These are phyloP conservation scores for Magnaporthiopsis incrustans DNA, from an alignment of 2,329 filamentous ascomycete genomes.

Conservation along the genomic window DNA sequence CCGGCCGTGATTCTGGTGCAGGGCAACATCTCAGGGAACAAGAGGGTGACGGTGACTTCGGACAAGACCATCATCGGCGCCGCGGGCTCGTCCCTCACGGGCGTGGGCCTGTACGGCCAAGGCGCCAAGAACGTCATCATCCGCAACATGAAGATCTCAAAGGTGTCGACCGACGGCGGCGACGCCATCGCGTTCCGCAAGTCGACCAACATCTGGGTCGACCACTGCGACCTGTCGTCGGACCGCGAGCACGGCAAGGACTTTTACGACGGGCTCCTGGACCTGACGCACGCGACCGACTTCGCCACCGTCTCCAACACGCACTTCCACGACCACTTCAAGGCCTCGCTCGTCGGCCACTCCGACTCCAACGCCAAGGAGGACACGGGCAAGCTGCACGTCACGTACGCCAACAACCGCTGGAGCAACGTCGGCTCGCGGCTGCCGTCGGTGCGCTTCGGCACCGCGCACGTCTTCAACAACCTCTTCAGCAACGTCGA, in stretches of 20 bases:
- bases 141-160: slow-evolving; percentile 51
- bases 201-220: slow-evolving; percentile 55
- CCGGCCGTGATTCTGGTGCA: slow-evolving; percentile 36
- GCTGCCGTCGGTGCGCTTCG: slow-evolving; percentile 55
- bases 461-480: slow-evolving; percentile 49
- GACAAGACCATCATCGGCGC: slow-evolving; percentile 44
- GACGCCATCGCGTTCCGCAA: slow-evolving; percentile 52
- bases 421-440: slow-evolving; percentile 58
- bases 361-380: slow-evolving; percentile 48
- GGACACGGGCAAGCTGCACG: slow-evolving; percentile 52
- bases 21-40: slow-evolving; percentile 33
- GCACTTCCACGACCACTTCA: slow-evolving; percentile 41
- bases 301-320: slow-evolving; percentile 44
- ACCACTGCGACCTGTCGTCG: slow-evolving; percentile 58
- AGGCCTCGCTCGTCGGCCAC: slow-evolving; percentile 53
- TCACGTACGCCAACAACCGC: slow-evolving; percentile 62
- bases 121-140: slow-evolving; percentile 53
- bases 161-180: slow-evolving; percentile 46
- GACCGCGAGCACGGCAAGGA: slow-evolving; percentile 55
- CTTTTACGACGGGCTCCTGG: slow-evolving; percentile 61
- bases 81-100: slow-evolving; percentile 28
- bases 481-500: slow-evolving; percentile 39
- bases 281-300: slow-evolving; percentile 55
- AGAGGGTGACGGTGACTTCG: slow-evolving; percentile 35
- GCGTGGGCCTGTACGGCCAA: slow-evolving; percentile 45